Conservation (phyloP, 1,284 basidiomycete genomes). For the Puccinia novopanici region DNA sequence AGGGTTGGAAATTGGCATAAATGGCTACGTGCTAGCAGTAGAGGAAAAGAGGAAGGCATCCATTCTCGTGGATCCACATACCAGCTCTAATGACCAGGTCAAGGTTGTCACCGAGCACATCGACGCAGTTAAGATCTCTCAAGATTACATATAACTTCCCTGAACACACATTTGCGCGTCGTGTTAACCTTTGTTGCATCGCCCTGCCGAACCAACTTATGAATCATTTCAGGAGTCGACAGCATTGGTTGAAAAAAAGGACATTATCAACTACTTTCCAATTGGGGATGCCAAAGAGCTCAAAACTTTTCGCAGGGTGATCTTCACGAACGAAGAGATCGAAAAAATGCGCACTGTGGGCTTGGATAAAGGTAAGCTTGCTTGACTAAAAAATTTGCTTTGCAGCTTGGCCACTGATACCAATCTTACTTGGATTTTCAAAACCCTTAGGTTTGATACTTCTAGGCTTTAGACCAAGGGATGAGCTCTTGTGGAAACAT, state of each 20-base stretch:
- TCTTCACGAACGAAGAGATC: constrained; percentile 26
- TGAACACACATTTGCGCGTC: not conserved
- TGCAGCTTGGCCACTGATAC: not conserved
- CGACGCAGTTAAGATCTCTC: constrained; percentile 29
- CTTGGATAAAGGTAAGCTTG: constrained; percentile 13
- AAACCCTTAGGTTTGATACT: constrained; percentile 70
- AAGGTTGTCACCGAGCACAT: constrained; percentile 26
- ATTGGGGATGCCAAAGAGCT: constrained; percentile 30
- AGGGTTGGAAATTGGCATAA: constrained; percentile 24
- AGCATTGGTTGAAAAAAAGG: constrained; percentile 24
- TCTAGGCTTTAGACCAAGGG: constrained; percentile 79
- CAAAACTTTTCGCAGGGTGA: constrained; percentile 16
- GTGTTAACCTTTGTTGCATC: not conserved
- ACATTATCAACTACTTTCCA: constrained; percentile 34
- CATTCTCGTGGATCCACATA: constrained; percentile 25
- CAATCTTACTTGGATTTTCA: not conserved
- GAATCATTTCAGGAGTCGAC: constrained; percentile 25
- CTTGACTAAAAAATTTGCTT: not conserved
- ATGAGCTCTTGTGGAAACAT: constrained; percentile 72
- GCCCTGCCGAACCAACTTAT: not conserved
- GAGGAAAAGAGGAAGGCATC: constrained; percentile 20
- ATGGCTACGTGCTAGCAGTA: constrained; percentile 16
- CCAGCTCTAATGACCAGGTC: constrained; percentile 19
- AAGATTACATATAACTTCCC: not conserved
- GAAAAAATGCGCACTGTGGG: constrained; percentile 30